Percentiles rank a stretch among this genome's conserved stretches.
Evolutionary conservation across 2,329 filamentous ascomycete species (phyloP).

Genomic region (Aspergillus spinulosporus): DNA sequence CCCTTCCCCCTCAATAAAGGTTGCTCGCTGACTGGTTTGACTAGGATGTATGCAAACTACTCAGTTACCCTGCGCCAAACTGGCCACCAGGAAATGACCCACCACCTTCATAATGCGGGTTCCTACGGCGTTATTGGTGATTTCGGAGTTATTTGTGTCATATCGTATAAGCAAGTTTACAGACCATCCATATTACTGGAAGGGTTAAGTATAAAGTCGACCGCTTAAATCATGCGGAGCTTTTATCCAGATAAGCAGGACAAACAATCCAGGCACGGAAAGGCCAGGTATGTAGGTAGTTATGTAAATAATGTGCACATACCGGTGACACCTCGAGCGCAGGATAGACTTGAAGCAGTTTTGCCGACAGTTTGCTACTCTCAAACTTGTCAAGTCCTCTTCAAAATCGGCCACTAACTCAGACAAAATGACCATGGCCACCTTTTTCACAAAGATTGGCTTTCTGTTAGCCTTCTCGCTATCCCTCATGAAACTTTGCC

Average conservation of each 20-base stretch:
- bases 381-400: background rate
- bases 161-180: background rate
- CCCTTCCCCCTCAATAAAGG: background rate
- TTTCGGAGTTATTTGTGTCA: background rate
- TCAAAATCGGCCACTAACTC: background rate
- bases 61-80: constrained; percentile 39
- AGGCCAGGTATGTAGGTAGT: background rate
- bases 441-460: background rate
- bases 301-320: constrained; percentile 4
- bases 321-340: background rate
- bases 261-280: background rate
- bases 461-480: background rate
- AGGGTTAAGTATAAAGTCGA: background rate
- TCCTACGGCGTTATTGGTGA: background rate
- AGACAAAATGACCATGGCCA: background rate
- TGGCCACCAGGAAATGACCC: constrained; percentile 25
- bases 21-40: background rate
- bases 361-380: background rate
- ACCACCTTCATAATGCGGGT: background rate
- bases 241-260: background rate
- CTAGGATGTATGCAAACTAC: constrained; percentile 37
- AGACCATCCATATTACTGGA: background rate
- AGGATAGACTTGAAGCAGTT: background rate
- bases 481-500: background rate
- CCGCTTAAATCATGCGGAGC: background rate